phyloP scores from a whole-genome alignment of 306 rosid genomes.

The Ormosia emarginata region DNA sequence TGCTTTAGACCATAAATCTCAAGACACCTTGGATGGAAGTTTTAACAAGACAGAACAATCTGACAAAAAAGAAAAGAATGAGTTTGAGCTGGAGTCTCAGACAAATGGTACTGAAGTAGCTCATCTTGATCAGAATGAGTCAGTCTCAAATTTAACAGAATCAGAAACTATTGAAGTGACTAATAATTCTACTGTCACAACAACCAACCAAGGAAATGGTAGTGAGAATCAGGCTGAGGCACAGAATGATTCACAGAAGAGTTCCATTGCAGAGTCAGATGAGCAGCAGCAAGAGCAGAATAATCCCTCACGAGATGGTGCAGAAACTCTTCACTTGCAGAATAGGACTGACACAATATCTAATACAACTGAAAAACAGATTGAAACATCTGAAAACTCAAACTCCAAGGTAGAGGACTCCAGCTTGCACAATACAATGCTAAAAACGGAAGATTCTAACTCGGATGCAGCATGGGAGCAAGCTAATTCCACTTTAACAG shows the following conservation, averaged over 20 bases:
- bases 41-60: conserved; percentile 34
- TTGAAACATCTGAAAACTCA: conserved; percentile 22
- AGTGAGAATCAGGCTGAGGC: conserved; percentile 23
- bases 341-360: not conserved
- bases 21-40: conserved; percentile 20
- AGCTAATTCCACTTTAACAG: conserved; percentile 29
- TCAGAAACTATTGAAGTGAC: conserved; percentile 17
- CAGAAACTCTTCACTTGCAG: not conserved
- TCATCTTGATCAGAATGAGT: conserved; percentile 30
- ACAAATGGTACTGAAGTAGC: conserved; percentile 23
- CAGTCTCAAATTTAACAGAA: conserved; percentile 14
- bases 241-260: conserved; percentile 15
- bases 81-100: conserved; percentile 27
- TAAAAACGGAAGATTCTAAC: conserved; percentile 26
- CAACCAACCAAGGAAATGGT: conserved; percentile 24
- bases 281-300: conserved; percentile 23
- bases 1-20: conserved; percentile 46
- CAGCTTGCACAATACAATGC: conserved; percentile 25
- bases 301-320: not conserved
- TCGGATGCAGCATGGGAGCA: conserved; percentile 26
- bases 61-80: conserved; percentile 38
- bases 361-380: not conserved
- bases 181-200: conserved; percentile 18
- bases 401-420: conserved; percentile 26
- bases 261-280: conserved; percentile 10